phyloP scores from a whole-genome alignment of 2,329 filamentous ascomycete genomes.

The Gaeumannomyces tritici region DNA sequence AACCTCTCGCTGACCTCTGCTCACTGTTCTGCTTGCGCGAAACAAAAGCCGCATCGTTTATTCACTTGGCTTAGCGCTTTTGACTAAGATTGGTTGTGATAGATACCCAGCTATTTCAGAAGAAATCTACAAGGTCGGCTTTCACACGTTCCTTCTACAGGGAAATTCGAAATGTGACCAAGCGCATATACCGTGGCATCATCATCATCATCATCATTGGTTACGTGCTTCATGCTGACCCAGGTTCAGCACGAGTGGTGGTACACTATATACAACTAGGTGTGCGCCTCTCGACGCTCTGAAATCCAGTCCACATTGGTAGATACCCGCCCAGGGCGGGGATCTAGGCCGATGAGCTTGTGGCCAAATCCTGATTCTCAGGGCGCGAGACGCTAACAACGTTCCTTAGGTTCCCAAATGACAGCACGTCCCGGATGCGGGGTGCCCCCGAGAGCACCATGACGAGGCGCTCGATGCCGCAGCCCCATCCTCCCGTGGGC shows the following conservation, averaged over 20 bases:
- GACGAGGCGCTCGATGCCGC: slow-evolving; percentile 79
- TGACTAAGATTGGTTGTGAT: too few relatives aligned
- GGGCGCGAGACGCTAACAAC: slow-evolving; percentile 40
- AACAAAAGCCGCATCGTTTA: too few relatives aligned
- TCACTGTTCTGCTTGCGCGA: too few relatives aligned
- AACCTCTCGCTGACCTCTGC: too few relatives aligned
- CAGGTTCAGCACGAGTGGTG: not conserved
- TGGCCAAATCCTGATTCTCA: not conserved
- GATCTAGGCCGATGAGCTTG: not conserved
- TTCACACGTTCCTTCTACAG: too few relatives aligned
- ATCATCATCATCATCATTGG: not conserved
- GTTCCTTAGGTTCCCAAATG: slow-evolving; percentile 76
- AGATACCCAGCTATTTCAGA: too few relatives aligned
- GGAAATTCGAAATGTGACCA: too few relatives aligned
- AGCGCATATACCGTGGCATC: not conserved
- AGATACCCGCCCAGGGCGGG: not conserved
- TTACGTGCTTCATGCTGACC: not conserved
- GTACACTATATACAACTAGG: not conserved
- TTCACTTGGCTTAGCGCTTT: too few relatives aligned
- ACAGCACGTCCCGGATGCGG: slow-evolving; percentile 76
- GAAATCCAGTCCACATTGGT: too few relatives aligned
- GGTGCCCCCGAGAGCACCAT: slow-evolving; percentile 80
- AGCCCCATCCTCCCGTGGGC: slow-evolving; percentile 96
- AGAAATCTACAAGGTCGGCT: too few relatives aligned
- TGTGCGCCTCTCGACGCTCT: not conserved